Base-by-base conservation (phyloP, 495 filamentous ascomycete species). In the Daldinia vernicosa region DNA sequence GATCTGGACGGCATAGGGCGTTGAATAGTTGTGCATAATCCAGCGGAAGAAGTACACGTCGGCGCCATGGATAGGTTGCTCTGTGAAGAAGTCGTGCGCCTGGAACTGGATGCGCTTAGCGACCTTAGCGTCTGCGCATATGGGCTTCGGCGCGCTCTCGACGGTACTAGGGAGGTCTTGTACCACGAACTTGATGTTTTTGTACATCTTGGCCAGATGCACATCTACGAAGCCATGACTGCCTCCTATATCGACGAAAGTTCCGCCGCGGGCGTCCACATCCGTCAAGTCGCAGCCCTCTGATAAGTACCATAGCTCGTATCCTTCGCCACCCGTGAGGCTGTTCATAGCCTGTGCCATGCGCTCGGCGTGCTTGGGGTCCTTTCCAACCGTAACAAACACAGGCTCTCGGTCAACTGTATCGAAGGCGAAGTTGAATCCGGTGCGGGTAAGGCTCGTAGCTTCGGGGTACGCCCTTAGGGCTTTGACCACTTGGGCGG, bases 11-110 rank as follows among this genome's bases (percentile, higher is more conserved):
- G 84, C 83, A 69, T 88, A 88, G 33, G 84, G 85, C 26, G 87
- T 85, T 26, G 84, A 83, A 78, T 88, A 84, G 75, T 89, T 86
- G 74, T 89, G 88, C 56, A 89, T 70, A 60, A 87, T 85, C 82
- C 83, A 87, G 26, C 87, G 84, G 68, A 86, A 84, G 74, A 85
- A 82, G 72, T 88, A 89, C 0, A 87, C 83, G 62, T 87, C 84
- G 17, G 87, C 87, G 9, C 76, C 85, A 52, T 79, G 80, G 35
- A 84, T 80, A 0, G 80, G 79, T 79, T 90, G 88, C 75, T 80
- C 80, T 6, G 75, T 75, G 74, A 87, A 86, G 72, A 89, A 87
- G 72, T 89, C 84, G 58, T 89, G 85, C 9, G 77, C 76, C 67
- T 79, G 67, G 68, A 88, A 79, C 12, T 30, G 60, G 33, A 89